Base-by-base conservation (phyloP, 2,329 filamentous ascomycete genomes). In the Ceratocystis destructans region DNA sequence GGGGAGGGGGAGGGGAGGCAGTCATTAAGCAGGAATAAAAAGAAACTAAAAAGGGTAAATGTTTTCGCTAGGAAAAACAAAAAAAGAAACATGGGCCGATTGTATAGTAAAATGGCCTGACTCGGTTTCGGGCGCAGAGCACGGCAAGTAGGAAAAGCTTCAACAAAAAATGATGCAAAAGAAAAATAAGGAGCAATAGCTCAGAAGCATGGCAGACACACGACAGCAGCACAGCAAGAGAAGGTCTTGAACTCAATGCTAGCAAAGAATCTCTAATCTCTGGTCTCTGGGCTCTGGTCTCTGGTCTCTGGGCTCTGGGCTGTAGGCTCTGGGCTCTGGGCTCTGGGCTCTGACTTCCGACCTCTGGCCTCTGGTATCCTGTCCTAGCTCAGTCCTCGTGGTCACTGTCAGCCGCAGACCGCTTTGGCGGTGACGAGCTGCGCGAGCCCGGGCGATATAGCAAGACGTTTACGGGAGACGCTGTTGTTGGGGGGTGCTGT, bases 341-440 rank as follows among this genome's bases (percentile, higher is more conserved):
- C 33, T 37, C 8, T 37, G 33, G 33, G 1, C 12, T 22, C 17
- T 46, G 5, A 2, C 12, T 31, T 31, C 31, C 12, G 17, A n/a
- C 25, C 41, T 41, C 10, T 41, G 0, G 37, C 33, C 12, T 25
- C 57, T n/a, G 31, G 15, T 22, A 10, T 22, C n/a, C 55, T 59
- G 31, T 72, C 74, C 67, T 72, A 41, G 72, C 63, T 62, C 37
- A 69, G 46, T 67, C 66, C 33, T 65, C 66, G 1, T 59, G 66
- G 31, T 67, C 66, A 44, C 66, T 67, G 63, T 67, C 66, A 4
- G 37, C 37, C 45, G 57, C 61, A 5, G 66, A 67, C 33, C 46
- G 33, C 28, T 67, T 66, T 46, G 74, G 72, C 6, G 76, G 72
- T 6, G 76, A 77, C 1, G 75, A 72, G 10, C 76, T 74, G 64